A percentile compares a stretch with the other conserved stretches of the same genome.
Conservation (phyloP, 352 stramenopile species). For the Poterioochromonas sp. region DNA sequence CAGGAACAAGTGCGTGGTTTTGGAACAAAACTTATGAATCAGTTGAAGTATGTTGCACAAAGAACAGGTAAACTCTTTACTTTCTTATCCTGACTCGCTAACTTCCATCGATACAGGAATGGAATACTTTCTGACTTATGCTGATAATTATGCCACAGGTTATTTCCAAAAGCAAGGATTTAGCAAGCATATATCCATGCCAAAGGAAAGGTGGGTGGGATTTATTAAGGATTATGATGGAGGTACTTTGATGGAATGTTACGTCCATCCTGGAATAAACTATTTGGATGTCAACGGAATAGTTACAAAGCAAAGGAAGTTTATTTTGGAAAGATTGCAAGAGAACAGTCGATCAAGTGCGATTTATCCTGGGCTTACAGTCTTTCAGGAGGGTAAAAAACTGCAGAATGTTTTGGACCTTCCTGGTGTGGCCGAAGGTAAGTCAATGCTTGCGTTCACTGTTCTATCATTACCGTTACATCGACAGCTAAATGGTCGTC, state of each 20-base stretch:
- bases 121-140: conserved; percentile 95
- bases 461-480: background rate
- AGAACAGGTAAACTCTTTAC: conserved; percentile 46
- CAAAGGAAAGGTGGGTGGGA: conserved; percentile 70
- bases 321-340: conserved; percentile 57
- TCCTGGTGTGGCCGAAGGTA: conserved; percentile 54
- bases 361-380: conserved; percentile 38
- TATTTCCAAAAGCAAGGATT: conserved; percentile 97
- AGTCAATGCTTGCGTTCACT: background rate
- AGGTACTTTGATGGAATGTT: conserved; percentile 97
- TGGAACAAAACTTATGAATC: conserved; percentile 97
- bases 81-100: too few relatives aligned
- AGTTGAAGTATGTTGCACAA: conserved; percentile 94
- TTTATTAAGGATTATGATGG: conserved; percentile 99
- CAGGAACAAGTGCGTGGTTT: conserved; percentile 79
- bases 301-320: conserved; percentile 81
- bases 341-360: conserved; percentile 43
- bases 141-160: conserved; percentile 96
- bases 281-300: conserved; percentile 90
- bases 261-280: conserved; percentile 91
- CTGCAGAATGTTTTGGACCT: conserved; percentile 46
- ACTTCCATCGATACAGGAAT: conserved; percentile 46
- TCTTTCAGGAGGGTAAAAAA: conserved; percentile 36
- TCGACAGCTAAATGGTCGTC: conserved; percentile 52
- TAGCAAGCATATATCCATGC: conserved; percentile 56